phyloP scores from a whole-genome alignment of 2,329 filamentous ascomycete species.

The Aspergillus pseudonomiae region DNA sequence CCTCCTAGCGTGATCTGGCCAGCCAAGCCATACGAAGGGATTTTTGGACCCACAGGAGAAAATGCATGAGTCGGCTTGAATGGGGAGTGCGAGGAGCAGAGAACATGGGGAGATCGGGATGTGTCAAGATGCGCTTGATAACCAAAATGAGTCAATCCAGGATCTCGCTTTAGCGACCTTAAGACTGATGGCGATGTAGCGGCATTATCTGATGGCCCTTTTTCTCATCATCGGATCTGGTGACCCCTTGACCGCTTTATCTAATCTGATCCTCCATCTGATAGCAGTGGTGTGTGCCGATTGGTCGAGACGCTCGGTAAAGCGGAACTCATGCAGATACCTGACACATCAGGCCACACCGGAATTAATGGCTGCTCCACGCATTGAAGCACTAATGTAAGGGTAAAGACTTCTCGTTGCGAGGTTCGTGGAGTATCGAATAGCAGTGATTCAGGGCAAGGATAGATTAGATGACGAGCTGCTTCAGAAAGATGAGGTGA shows the following conservation, averaged over 20 bases:
- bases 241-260: neutral
- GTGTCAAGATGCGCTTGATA: neutral
- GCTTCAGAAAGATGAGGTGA: too few relatives aligned
- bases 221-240: neutral
- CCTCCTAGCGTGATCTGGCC: neutral
- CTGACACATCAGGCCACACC: neutral
- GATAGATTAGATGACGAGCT: too few relatives aligned
- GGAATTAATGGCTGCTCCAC: neutral
- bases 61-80: neutral
- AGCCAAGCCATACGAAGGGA: neutral
- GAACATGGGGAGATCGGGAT: neutral
- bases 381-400: neutral
- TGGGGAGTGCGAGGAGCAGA: neutral
- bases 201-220: neutral
- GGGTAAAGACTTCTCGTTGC: too few relatives aligned
- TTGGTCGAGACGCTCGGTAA: neutral
- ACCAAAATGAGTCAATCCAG: neutral
- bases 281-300: neutral
- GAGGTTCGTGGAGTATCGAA: too few relatives aligned
- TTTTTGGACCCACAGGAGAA: neutral
- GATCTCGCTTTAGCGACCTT: too few relatives aligned
- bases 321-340: neutral
- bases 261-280: conserved; percentile 15
- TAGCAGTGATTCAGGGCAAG: too few relatives aligned
- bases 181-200: too few relatives aligned